phyloP scores from a whole-genome alignment of 2,329 filamentous ascomycete genomes.

The Akanthomyces uredinophilus region DNA sequence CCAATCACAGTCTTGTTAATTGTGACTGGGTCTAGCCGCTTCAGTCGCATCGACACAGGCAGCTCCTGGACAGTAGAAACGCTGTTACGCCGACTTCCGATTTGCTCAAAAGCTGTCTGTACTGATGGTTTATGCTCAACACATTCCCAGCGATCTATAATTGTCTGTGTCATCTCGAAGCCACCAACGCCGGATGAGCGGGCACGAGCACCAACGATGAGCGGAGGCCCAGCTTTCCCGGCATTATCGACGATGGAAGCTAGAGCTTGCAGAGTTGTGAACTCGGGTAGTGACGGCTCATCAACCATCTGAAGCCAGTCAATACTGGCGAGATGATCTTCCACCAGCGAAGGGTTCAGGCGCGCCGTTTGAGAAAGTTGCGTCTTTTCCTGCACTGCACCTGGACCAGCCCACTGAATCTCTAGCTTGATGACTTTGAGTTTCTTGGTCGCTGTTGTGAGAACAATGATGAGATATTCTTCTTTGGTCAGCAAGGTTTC shows the following conservation, averaged over 20 bases:
- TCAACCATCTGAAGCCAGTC: conserved; percentile 51
- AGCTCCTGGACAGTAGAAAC: conserved; percentile 26
- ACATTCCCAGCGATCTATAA: conserved; percentile 80
- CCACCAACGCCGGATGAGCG: conserved; percentile 48
- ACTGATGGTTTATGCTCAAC: conserved; percentile 61
- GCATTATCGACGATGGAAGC: conserved; percentile 58
- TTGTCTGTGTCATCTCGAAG: conserved; percentile 62
- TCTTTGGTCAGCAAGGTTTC: conserved; percentile 23
- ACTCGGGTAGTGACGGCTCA: conserved; percentile 51
- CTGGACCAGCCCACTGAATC: conserved; percentile 65
- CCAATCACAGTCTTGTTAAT: conserved; percentile 67
- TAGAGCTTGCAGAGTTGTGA: conserved; percentile 72
- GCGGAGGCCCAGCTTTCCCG: conserved; percentile 52
- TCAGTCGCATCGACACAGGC: conserved; percentile 40
- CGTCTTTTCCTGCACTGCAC: conserved; percentile 48
- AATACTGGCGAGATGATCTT: conserved; percentile 52
- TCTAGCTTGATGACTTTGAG: conserved; percentile 68
- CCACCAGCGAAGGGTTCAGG: conserved; percentile 49
- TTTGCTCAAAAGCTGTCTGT: conserved; percentile 72
- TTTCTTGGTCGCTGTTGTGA: conserved; percentile 65
- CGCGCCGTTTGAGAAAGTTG: conserved; percentile 39
- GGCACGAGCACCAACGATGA: conserved; percentile 70
- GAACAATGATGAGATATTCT: conserved; percentile 56
- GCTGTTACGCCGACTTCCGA: conserved; percentile 58
- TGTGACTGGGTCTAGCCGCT: conserved; percentile 62